Base-by-base conservation (phyloP, 202 grass and related monocot genomes). In the Thinopyrum obtusiflorum region DNA sequence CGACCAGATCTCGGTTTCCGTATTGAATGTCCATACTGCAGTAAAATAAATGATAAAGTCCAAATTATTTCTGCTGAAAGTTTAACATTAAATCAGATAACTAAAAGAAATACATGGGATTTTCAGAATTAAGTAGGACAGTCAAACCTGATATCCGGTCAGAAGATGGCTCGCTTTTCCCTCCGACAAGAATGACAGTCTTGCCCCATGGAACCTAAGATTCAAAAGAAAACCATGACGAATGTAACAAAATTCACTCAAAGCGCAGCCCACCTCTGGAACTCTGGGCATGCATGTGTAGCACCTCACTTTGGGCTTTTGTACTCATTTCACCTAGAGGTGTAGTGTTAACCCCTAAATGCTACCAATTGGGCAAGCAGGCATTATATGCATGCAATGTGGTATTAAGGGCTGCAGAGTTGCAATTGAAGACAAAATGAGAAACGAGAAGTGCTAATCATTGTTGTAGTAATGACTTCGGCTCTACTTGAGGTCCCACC, bases 21-120 rank as follows among this genome's bases (percentile, higher is more conserved):
- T 80, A 78, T 91, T 86, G 89, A 99, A 96, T 68, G 93, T 90
- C 93, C 97, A 99, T 20, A 91, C 97, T 99, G 91, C 87, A 90
- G 69, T 65, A 89, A 86, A 88, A 73, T 24, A 84, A 95, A 88
- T 60, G 32, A 80, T 82, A 27, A 85, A 85, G 57, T 65, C 64
- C 53, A 62, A 80, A 51, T 62, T 79, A 78, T 63, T 82, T 31
- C 13, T 66, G 40, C 76, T 83, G 35, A 65, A 88, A 84, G 28
- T 90, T 83, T 69, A 13, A 29, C 40, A 80, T 21, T 32, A 27
- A 88, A 89, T 80, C 59, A 71, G 42, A 61, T 64, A 53, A 80
- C 47, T 39, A 76, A 85, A 79, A 49, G 7, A 65, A 77, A 61
- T 28, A 9, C 9, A 63, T 73, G 21, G 23, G n/a, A 6, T 44